Percentiles rank a stretch among this genome's conserved stretches.
Conservation (phyloP, 108 stramenopile species). For the Bacterosira constricta region DNA sequence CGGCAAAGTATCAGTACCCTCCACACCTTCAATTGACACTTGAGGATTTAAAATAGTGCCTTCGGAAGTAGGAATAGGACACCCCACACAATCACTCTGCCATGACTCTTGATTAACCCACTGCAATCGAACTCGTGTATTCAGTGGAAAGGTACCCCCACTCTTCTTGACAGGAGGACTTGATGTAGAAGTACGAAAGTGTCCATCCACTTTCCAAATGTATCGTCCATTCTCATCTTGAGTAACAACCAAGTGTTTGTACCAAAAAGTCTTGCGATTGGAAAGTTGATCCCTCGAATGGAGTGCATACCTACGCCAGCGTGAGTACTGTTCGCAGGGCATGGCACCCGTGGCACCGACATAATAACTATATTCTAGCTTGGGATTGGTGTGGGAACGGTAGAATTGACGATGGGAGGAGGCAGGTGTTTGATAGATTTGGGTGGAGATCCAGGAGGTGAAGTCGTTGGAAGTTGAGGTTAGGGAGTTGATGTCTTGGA, state of each 20-base stretch:
- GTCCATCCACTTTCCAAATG: constrained; percentile 36
- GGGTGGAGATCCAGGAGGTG: constrained; percentile 51
- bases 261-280: neutral
- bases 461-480: constrained; percentile 5
- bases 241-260: constrained; percentile 7
- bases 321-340: constrained; percentile 40
- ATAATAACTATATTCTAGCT: constrained; percentile 18
- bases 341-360: constrained; percentile 19
- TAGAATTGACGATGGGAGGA: constrained; percentile 54
- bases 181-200: constrained; percentile 23
- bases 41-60: constrained; percentile 13
- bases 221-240: neutral
- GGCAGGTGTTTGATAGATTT: constrained; percentile 38
- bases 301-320: constrained; percentile 47
- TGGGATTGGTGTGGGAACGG: constrained; percentile 34
- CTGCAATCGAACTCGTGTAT: constrained; percentile 6
- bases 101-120: constrained; percentile 1
- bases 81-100: constrained; percentile 28
- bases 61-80: constrained; percentile 2
- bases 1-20: constrained; percentile 15
- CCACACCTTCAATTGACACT: constrained; percentile 23
- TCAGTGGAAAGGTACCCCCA: constrained; percentile 15
- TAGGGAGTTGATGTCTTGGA: constrained; percentile 22
- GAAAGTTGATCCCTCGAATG: constrained; percentile 19
- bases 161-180: constrained; percentile 16